Evolutionary conservation across 768 basidiomycete species (phyloP).

Genomic region (Roridomyces roridus): DNA sequence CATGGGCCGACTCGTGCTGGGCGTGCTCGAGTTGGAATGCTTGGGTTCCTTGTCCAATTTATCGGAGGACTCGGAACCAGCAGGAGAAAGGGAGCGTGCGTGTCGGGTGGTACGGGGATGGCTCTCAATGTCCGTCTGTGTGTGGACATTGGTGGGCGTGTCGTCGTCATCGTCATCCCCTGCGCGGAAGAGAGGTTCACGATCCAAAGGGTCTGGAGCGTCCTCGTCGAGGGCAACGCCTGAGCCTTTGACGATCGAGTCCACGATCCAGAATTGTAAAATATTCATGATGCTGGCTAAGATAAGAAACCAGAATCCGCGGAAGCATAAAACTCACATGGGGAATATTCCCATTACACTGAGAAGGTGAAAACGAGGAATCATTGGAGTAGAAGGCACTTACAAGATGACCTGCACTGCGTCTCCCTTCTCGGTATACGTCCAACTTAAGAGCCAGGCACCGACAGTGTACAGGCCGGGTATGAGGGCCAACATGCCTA

Average conservation of each 20-base stretch:
- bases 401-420: constrained; percentile 82
- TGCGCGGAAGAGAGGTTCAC: constrained; percentile 67
- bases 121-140: constrained; percentile 52
- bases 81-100: constrained; percentile 38
- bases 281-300: constrained; percentile 82
- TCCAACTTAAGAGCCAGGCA: constrained; percentile 89
- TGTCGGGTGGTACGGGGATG: constrained; percentile 37
- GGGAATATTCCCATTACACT: constrained; percentile 28
- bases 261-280: constrained; percentile 94
- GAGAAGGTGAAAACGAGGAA: constrained; percentile 3
- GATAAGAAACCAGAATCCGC: background rate
- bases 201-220: constrained; percentile 46
- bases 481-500: constrained; percentile 73
- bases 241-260: constrained; percentile 88
- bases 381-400: constrained; percentile 35
- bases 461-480: constrained; percentile 76
- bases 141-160: constrained; percentile 22
- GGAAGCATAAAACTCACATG: background rate
- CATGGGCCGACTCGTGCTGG: constrained; percentile 30
- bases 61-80: constrained; percentile 29
- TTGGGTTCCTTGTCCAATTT: constrained; percentile 45
- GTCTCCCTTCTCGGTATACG: constrained; percentile 64
- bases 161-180: constrained; percentile 64
- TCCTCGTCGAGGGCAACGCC: constrained; percentile 47
- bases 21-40: constrained; percentile 41